Percentiles rank a stretch among this genome's conserved stretches.
Conservation (phyloP, 176 grass and related monocot genomes). For the Alopecurus myosuroides region DNA sequence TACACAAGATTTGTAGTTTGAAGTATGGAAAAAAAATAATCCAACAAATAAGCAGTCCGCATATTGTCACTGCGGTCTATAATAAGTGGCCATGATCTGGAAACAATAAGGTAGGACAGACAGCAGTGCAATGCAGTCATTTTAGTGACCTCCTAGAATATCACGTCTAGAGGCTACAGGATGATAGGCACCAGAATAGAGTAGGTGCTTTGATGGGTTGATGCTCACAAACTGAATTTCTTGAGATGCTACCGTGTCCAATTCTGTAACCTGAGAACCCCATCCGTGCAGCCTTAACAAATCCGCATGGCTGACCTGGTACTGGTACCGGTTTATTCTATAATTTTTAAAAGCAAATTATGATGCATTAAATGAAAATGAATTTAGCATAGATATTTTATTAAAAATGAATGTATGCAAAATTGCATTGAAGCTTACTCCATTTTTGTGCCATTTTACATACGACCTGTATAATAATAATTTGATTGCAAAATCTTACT, state of each 20-base stretch:
- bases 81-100: no score
- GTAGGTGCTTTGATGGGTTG: neutral
- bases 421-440: no score
- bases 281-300: neutral
- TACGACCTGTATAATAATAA: no score
- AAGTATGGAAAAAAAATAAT: no score
- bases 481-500: no score
- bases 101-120: no score
- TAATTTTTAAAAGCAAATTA: constrained; percentile 2
- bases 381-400: neutral
- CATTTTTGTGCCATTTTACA: no score
- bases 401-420: no score
- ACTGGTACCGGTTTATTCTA: neutral
- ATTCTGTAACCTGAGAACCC: neutral
- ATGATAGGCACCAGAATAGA: neutral
- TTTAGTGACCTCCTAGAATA: neutral
- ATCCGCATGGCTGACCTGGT: constrained; percentile 5
- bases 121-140: no score
- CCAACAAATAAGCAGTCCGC: no score
- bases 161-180: neutral
- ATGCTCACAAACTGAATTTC: constrained; percentile 16
- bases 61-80: no score
- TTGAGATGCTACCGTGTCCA: neutral
- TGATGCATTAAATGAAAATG: neutral
- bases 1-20: no score